Evolutionary conservation across 2,329 filamentous ascomycete genomes (phyloP).

Genomic region (Epichloe gansuensis): DNA sequence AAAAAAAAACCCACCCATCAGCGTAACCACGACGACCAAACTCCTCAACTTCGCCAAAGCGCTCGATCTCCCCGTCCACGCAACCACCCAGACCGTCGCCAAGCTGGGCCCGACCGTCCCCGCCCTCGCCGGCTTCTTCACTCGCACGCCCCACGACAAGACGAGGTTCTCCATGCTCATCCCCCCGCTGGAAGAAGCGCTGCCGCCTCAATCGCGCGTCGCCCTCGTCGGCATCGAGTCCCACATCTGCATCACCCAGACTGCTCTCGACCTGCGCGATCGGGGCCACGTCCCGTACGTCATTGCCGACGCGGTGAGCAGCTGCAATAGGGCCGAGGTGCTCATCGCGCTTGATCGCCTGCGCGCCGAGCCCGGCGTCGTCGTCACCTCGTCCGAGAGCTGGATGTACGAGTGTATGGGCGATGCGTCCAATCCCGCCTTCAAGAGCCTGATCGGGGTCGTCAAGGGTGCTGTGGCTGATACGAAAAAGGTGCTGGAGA

Average conservation of each 20-base stretch:
- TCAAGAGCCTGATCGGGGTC: constrained; percentile 58
- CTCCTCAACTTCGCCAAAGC: constrained; percentile 50
- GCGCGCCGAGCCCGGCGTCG: constrained; percentile 54
- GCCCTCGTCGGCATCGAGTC: constrained; percentile 84
- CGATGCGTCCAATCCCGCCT: constrained; percentile 61
- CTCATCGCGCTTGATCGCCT: constrained; percentile 65
- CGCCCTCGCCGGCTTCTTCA: constrained; percentile 48
- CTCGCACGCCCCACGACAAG: constrained; percentile 60
- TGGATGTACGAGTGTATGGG: constrained; percentile 82
- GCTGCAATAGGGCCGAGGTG: constrained; percentile 73
- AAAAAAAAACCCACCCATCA: constrained; percentile 17
- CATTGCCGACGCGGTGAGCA: constrained; percentile 79
- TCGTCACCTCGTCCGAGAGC: constrained; percentile 79
- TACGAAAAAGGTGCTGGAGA: constrained; percentile 56
- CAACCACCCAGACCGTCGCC: constrained; percentile 71
- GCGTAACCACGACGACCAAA: constrained; percentile 54
- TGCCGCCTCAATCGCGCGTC: constrained; percentile 37
- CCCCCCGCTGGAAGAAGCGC: constrained; percentile 42
- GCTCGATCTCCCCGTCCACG: constrained; percentile 65
- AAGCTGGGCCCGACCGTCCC: constrained; percentile 70
- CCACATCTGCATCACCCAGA: constrained; percentile 93
- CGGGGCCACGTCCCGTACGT: constrained; percentile 74
- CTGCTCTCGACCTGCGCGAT: constrained; percentile 64
- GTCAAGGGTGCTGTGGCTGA: constrained; percentile 65
- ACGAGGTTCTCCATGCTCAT: constrained; percentile 81